phyloP scores from a whole-genome alignment of 1,284 basidiomycete species.

The Peniophora sp. region DNA sequence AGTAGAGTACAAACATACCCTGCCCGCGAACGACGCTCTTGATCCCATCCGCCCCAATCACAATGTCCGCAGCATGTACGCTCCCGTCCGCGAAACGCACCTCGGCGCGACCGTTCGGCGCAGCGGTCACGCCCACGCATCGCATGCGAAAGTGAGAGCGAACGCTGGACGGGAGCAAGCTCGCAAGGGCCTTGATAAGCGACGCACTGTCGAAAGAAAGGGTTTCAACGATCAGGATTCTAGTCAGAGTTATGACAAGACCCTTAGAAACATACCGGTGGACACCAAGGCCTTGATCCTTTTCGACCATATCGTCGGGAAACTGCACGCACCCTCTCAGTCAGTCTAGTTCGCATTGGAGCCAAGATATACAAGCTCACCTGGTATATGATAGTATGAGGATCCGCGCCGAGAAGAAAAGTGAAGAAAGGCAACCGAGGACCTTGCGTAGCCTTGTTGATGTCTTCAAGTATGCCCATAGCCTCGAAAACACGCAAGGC shows the following conservation, averaged over 20 bases:
- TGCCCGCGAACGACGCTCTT: constrained; percentile 29
- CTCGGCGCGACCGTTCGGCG: constrained; percentile 17
- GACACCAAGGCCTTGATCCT: constrained; percentile 23
- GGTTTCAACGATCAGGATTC: no score
- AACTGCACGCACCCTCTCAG: constrained; percentile 29
- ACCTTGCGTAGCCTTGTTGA: constrained; percentile 27
- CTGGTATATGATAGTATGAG: neutral
- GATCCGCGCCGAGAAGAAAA: constrained; percentile 31
- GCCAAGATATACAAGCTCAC: no score
- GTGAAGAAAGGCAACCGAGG: constrained; percentile 26
- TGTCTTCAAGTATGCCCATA: constrained; percentile 32
- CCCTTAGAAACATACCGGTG: constrained; percentile 5
- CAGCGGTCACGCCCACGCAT: constrained; percentile 24
- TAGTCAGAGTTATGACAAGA: no score
- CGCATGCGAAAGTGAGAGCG: constrained; percentile 39
- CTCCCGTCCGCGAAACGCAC: constrained; percentile 38
- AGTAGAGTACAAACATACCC: constrained; percentile 7
- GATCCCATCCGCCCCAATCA: constrained; percentile 44
- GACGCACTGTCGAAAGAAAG: no score
- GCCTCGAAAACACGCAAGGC: constrained; percentile 33
- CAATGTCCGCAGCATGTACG: constrained; percentile 32
- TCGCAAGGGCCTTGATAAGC: constrained; percentile 26
- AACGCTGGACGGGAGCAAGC: constrained; percentile 23
- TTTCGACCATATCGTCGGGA: constrained; percentile 18
- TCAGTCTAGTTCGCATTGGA: neutral